Base-by-base conservation (phyloP, 2,329 filamentous ascomycete genomes). In the Cordyceps javanica region DNA sequence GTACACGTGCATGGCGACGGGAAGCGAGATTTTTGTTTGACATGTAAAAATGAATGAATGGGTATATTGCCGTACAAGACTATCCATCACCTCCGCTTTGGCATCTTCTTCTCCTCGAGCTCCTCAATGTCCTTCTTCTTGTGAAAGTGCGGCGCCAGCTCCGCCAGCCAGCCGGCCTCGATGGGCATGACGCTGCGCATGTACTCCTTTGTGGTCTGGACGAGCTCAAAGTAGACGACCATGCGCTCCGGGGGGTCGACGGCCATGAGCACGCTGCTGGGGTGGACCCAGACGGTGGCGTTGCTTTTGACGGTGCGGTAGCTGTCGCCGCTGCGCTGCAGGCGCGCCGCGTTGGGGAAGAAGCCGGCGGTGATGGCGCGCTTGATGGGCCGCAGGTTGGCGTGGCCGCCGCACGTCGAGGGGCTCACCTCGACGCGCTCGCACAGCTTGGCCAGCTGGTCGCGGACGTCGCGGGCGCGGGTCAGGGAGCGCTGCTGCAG, bases 241-340 rank as follows among this genome's bases (percentile, higher is more conserved):
- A 89, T 94, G 70, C 90, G 90, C 60, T 81, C 76, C 0, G 84
- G 84, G 10, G 92, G 91, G 62, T 93, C 87, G 1, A 83, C 80
- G 60, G 90, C 84, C 75, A 90, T 89, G 61, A 96, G 74, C 44
- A 92, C 90, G 46, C 85, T 89, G 61, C 86, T 91, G 0, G 94
- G 94, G 70, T 99, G 94, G n/a, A 97, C 82, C 69, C 90, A 93
- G 2, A 96, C 91, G 6, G 88, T 90, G 64, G 91, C 86, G 62
- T 89, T 90, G 66, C 89, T 95, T 81, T 96, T 96, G 63, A 97
- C 86, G 0, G 91, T 96, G 21, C 92, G 83, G 73, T 99, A 99
- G 60, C 84, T 88, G 67, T 95, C 89, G 2, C 94, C 94, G 42
- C 88, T 88, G 49, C 89, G 81, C 69, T 94, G 88, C 57, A 99